Evolutionary conservation across 192 early-diverging fungal species (phyloP), one percentile per base, ranked within the genome.

Genomic region (Haplosporangium gracile): DNA sequence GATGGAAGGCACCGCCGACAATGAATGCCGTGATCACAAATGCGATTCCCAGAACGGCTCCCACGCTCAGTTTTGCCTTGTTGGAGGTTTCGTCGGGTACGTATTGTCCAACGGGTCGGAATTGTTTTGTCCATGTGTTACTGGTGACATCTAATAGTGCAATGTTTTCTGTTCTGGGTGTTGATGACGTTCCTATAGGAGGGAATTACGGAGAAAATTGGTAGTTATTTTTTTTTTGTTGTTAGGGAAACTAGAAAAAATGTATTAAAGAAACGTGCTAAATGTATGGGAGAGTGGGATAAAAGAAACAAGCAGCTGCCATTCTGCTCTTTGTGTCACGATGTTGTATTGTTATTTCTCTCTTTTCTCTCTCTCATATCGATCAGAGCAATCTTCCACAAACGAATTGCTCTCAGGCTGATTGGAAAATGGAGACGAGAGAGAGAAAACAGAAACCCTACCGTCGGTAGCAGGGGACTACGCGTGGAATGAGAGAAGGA

Each of bases 21-120:
- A 86, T 68, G 1, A 60, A 20, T 0, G 51, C 71, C 10, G 84
- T 86, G 71, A 86, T 20, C 43, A 86, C 78, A 43, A 86, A 78
- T 9, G 79, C 76, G 32, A 86, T 86, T 5, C 84, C 84, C 11
- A 86, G 76, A 24, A 86, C 76, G 45, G 84, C 84, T 39, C 75
- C 84, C 0, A 81, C 63, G 24, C 84, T 75, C 13, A 86, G 72
- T 4, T 70, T 20, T 20, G 74, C 47, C 29, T 49, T 70, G 20
- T 26, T 53, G 4, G 74, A 10, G 5, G 47, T 55, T 0, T 69
- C 2, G 13, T 75, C 32, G 0, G 74, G 74, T 1, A 11, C 57
- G 39, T 69, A 20, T 53, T 65, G 72, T 4, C 83, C 83, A 7
- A 68, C 42, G 5, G 83, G 83, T 26, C 75, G 47, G 36, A 38